A percentile compares a stretch with the other conserved stretches of the same genome.
Conservation (phyloP, 2,329 filamentous ascomycete genomes). For the Verticillium nubilum region DNA sequence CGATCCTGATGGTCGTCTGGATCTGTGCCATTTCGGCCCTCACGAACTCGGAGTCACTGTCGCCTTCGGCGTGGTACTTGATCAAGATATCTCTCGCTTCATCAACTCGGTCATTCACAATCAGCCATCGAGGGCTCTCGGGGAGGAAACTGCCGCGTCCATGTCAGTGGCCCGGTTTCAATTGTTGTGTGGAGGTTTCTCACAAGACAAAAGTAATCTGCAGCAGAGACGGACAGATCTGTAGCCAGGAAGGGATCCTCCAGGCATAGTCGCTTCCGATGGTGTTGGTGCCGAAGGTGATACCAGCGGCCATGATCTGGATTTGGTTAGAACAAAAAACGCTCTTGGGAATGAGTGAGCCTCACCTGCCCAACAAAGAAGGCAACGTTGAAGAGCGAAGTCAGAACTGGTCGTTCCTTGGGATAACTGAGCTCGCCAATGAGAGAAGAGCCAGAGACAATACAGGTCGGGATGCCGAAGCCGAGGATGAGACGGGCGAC, state of each 20-base stretch:
- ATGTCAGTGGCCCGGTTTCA: conserved; percentile 21
- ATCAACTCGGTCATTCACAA: conserved; percentile 22
- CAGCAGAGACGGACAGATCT: conserved; percentile 35
- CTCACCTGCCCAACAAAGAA: conserved; percentile 41
- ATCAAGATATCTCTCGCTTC: conserved; percentile 25
- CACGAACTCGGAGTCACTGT: conserved; percentile 44
- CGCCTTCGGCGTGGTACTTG: conserved; percentile 47
- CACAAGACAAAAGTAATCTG: conserved; percentile 34
- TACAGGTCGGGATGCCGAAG: conserved; percentile 54
- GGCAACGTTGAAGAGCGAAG: conserved; percentile 52
- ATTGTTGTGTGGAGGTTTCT: conserved; percentile 5
- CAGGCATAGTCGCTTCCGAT: conserved; percentile 33
- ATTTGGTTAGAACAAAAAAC: background rate
- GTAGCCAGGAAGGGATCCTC: conserved; percentile 40
- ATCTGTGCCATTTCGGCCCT: conserved; percentile 58
- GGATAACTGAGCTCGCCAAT: conserved; percentile 56
- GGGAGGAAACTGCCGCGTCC: conserved; percentile 18
- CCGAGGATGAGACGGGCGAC: conserved; percentile 54
- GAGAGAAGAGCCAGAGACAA: conserved; percentile 52
- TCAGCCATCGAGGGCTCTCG: conserved; percentile 27
- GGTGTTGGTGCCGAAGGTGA: conserved; percentile 42
- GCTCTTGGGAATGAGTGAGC: background rate
- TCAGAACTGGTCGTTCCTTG: conserved; percentile 53
- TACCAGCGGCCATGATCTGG: conserved; percentile 41
- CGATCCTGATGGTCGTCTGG: conserved; percentile 47